Evolutionary conservation across 495 filamentous ascomycete species (phyloP).

Genomic region (Tuber indicum): DNA sequence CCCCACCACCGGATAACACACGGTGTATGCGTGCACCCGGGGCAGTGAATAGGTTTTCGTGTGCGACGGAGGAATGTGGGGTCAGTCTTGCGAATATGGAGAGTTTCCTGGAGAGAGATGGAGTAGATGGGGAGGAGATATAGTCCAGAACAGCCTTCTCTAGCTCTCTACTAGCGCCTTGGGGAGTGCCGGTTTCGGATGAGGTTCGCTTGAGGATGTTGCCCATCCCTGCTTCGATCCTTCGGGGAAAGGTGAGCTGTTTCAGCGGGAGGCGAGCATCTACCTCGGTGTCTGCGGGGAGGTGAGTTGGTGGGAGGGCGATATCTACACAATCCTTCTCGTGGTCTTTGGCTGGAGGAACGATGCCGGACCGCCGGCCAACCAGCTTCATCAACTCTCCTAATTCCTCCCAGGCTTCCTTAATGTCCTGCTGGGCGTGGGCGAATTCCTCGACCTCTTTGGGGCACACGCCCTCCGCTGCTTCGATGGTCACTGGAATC

Average conservation of each 20-base stretch:
- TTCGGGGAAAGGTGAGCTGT: conserved; percentile 53
- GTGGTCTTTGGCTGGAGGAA: conserved; percentile 15
- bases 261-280: conserved; percentile 46
- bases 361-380: conserved; percentile 33
- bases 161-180: conserved; percentile 54
- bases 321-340: conserved; percentile 29
- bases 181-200: conserved; percentile 37
- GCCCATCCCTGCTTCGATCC: conserved; percentile 58
- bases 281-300: conserved; percentile 12
- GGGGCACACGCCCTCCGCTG: conserved; percentile 29
- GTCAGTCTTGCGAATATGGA: conserved; percentile 61
- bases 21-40: conserved; percentile 45
- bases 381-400: conserved; percentile 36
- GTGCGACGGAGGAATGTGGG: conserved; percentile 40
- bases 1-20: conserved; percentile 64
- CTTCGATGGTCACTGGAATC: conserved; percentile 30
- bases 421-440: conserved; percentile 36
- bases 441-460: conserved; percentile 39
- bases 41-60: conserved; percentile 18
- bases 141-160: conserved; percentile 55
- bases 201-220: conserved; percentile 60
- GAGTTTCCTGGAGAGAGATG: conserved; percentile 42
- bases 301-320: conserved; percentile 14
- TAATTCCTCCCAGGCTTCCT: conserved; percentile 39
- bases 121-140: conserved; percentile 42